Evolutionary conservation across 768 basidiomycete species (phyloP), one percentile per base, ranked within the genome.

Genomic region (Calocybe indica): DNA sequence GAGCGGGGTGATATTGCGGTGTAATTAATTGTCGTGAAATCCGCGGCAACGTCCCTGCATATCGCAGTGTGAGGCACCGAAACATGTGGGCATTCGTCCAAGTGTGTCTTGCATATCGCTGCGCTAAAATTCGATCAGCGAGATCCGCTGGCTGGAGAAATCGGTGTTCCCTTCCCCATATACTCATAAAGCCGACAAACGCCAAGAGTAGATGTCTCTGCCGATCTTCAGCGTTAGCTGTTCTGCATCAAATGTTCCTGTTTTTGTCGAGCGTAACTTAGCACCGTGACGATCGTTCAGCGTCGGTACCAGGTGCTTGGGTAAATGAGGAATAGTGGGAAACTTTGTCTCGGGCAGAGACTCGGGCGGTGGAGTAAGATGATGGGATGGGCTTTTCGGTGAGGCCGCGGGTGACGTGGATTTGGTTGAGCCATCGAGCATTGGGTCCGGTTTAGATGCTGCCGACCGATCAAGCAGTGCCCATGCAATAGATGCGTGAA

Each of bases 401-500:
- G 22, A 22, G 22, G 4, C 4, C 22, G 4, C 4, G 4, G 22
- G 22, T 22, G 22, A 22, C 1, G 22, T 22, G 22, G 22, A 22
- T 4, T 22, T 4, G 22, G 22, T 22, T 22, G 22, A 22, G 22
- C 22, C 22, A 22, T 22, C 22, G 2, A 22, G 22, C 22, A 22
- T 2, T 14, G 37, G 5, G 3, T n/a, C 3, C n/a, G 28, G 40
- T 5, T 45, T 35, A 32, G 42, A 7, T 13, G 46, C 14, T 7
- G 46, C 6, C 7, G 49, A 38, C 31, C 47, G 54, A 56, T 78
- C 71, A 43, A 91, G 76, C 38, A 92, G 71, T 10, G 83, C 81
- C 93, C 94, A 96, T 7, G 83, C 91, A 46, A 96, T 81, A 2
- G 92, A 94, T 9, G 87, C 77, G 60, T 97, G 94, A 58, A 93